Base-by-base conservation (phyloP, 208 protist genomes). In the Porcisia hertigi region DNA sequence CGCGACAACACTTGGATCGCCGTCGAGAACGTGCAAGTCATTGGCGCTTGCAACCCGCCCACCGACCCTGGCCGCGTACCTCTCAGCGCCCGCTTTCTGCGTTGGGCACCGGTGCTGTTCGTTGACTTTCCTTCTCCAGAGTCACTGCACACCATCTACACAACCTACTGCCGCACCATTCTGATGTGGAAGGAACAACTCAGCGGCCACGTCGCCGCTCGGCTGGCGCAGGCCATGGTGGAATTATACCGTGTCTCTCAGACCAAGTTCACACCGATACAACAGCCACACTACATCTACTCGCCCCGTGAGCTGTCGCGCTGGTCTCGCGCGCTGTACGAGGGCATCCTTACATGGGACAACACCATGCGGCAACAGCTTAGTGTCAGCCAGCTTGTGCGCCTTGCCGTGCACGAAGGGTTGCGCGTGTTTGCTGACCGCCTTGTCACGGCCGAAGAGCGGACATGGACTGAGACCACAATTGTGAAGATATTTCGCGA, bases 201-300 rank as follows among this genome's bases (percentile, higher is more conserved):
- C 59, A 36, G 65, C 34, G 66, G 73, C 20, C 79, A 92, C 16
- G 76, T 88, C 25, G 83, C 89, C 41, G 76, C 88, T 9, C 69
- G 75, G 12, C 87, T 99, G 3, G 96, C 98, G 57, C 71, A 90
- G 57, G 96, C 98, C 49, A 99, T 99, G 98, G 98, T 99, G 20
- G 89, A 94, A 57, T 94, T 99, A 74, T 99, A 99, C 82, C 80
- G 78, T 7, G 73, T 70, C n/a, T 98, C 95, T 3, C 98, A 99
- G 87, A 73, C 90, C 54, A 91, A 82, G 39, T 99, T 99, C 86
- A 99, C 95, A 1, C 88, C 98, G 12, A 90, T 98, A 72, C 92
- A 98, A 75, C 97, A 99, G 78, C 94, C 96, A 49, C 99, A 99
- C 87, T 99, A 99, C 89, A 91, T 99, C 57, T 99, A 99, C 94